phyloP scores from a whole-genome alignment of 345 rosid genomes.

The Salix purpurea region DNA sequence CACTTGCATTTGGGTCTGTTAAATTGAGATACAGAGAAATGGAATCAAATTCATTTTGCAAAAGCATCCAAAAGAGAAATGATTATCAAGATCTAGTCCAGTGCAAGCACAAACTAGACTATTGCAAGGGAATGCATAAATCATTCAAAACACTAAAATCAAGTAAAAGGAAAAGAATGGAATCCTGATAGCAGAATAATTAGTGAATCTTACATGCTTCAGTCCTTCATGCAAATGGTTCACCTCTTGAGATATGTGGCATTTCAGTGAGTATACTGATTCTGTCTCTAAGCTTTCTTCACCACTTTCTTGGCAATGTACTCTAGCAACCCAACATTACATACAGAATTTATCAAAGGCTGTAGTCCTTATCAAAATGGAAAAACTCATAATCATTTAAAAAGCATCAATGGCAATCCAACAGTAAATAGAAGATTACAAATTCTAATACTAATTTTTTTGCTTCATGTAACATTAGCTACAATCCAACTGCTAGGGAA shows the following conservation, averaged over 20 bases:
- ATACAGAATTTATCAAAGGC: background rate
- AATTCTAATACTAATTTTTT: background rate
- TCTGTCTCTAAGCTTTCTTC: conserved; percentile 84
- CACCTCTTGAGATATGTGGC: conserved; percentile 98
- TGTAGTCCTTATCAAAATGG: background rate
- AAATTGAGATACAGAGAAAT: background rate
- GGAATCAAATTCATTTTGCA: background rate
- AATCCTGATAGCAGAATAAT: background rate
- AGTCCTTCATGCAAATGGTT: conserved; percentile 98
- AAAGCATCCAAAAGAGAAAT: background rate
- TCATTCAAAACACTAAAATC: background rate
- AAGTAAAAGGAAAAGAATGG: background rate
- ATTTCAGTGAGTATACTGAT: conserved; percentile 82
- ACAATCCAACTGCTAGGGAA: background rate
- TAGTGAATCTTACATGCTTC: conserved; percentile 65
- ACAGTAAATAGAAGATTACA: background rate
- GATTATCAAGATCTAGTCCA: background rate
- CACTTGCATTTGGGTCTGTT: background rate
- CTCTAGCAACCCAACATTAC: conserved; percentile 29
- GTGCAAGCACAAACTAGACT: background rate
- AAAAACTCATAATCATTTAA: background rate
- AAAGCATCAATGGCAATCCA: background rate
- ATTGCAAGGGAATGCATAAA: background rate
- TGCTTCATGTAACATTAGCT: background rate
- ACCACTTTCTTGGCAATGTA: conserved; percentile 88